Conservation (phyloP, 345 rosid genomes). For the Camelina laxa region DNA sequence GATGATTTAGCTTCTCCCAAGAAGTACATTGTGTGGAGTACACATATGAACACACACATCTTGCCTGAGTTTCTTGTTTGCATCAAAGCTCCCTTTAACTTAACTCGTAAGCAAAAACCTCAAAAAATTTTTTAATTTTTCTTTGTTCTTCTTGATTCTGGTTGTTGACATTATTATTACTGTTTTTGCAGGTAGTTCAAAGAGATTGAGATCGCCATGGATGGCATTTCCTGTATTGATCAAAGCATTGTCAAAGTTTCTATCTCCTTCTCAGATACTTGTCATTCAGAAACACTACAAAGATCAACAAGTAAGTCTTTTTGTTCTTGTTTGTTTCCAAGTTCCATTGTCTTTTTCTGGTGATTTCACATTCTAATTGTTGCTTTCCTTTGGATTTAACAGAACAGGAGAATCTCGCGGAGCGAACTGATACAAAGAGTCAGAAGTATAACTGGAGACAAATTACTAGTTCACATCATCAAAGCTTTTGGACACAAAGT, state of each 20-base stretch:
- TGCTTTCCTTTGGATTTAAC: conserved; percentile 23
- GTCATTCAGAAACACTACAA: conserved; percentile 57
- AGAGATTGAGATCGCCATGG: conserved; percentile 72
- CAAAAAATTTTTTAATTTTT: neutral
- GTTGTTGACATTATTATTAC: neutral
- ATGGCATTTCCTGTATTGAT: conserved; percentile 72
- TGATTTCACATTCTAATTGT: conserved; percentile 13
- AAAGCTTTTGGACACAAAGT: conserved; percentile 64
- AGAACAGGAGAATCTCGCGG: conserved; percentile 75
- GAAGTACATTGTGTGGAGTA: conserved; percentile 74
- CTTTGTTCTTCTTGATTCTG: conserved; percentile 20
- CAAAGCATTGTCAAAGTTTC: conserved; percentile 58
- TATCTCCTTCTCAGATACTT: conserved; percentile 50
- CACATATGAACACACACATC: conserved; percentile 70
- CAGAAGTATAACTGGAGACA: conserved; percentile 75
- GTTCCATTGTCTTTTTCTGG: neutral
- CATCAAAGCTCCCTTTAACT: conserved; percentile 58
- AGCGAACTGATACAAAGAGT: conserved; percentile 60
- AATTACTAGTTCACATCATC: conserved; percentile 65
- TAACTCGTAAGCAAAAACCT: conserved; percentile 46
- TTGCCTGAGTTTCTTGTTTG: conserved; percentile 70
- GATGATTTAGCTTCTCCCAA: conserved; percentile 59
- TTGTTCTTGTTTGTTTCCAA: neutral
- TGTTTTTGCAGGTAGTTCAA: conserved; percentile 35
- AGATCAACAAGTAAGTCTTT: conserved; percentile 55